Conservation (phyloP, 2,329 filamentous ascomycete species). For the Simplicillium aogashimaense region DNA sequence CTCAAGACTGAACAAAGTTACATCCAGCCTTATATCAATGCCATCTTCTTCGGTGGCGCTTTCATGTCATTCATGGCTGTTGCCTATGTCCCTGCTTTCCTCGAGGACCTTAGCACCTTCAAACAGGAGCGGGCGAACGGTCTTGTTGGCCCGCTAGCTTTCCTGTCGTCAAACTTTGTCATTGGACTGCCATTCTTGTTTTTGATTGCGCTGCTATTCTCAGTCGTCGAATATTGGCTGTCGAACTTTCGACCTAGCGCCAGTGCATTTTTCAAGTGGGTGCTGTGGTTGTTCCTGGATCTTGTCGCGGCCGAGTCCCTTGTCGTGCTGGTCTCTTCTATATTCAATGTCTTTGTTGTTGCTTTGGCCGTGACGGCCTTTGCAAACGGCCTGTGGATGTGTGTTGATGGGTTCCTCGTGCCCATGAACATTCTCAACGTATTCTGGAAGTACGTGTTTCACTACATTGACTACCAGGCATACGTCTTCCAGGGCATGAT, state of each 20-base stretch:
- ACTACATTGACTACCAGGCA: slow-evolving; percentile 79
- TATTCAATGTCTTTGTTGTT: slow-evolving; percentile 74
- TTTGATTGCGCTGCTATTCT: slow-evolving; percentile 67
- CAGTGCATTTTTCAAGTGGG: slow-evolving; percentile 62
- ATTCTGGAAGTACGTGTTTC: slow-evolving; percentile 81
- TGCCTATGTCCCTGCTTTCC: slow-evolving; percentile 74
- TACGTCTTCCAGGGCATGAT: slow-evolving; percentile 92
- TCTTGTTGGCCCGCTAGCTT: slow-evolving; percentile 63
- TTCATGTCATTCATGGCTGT: slow-evolving; percentile 79
- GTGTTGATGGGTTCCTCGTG: slow-evolving; percentile 74
- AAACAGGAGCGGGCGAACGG: slow-evolving; percentile 75
- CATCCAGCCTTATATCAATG: slow-evolving; percentile 75
- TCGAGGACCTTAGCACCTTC: slow-evolving; percentile 67
- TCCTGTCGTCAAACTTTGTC: slow-evolving; percentile 71
- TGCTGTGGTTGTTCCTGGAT: slow-evolving; percentile 80
- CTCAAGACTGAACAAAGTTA: slow-evolving; percentile 57
- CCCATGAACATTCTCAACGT: slow-evolving; percentile 61
- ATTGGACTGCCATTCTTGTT: slow-evolving; percentile 77
- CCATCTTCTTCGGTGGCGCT: slow-evolving; percentile 65
- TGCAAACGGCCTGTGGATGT: slow-evolving; percentile 86
- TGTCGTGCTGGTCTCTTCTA: slow-evolving; percentile 62
- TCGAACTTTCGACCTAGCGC: slow-evolving; percentile 61
- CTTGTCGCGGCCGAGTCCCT: slow-evolving; percentile 73
- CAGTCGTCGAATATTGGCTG: slow-evolving; percentile 69
- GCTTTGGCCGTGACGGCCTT: slow-evolving; percentile 73